Conservation (phyloP, 164 flowering plant species). For the Nymphaea thermarum region DNA sequence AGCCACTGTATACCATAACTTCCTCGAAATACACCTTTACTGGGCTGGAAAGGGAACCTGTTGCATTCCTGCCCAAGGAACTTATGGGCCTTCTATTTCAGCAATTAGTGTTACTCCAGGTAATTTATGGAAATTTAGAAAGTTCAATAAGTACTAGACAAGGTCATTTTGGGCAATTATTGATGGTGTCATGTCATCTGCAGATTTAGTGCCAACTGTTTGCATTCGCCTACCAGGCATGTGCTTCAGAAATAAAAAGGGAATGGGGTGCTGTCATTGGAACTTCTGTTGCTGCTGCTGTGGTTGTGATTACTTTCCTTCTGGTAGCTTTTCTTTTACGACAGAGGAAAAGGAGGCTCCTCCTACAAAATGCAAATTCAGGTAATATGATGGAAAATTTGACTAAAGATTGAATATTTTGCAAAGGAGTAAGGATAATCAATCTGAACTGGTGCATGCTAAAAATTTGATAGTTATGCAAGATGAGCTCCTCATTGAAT, state of each 20-base stretch:
- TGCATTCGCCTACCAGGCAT: constrained; percentile 31
- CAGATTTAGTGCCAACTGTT: constrained; percentile 61
- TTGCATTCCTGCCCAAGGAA: constrained; percentile 60
- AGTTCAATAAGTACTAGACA: no score
- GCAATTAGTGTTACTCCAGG: constrained; percentile 76
- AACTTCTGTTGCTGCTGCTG: constrained; percentile 30
- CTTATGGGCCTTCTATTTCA: constrained; percentile 79
- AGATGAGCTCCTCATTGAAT: no score
- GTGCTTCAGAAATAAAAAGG: constrained; percentile 15
- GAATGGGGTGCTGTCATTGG: constrained; percentile 52
- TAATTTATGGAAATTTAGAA: constrained; percentile 2
- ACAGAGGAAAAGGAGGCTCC: constrained; percentile 18
- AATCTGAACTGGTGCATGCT: no score
- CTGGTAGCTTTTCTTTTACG: constrained; percentile 17
- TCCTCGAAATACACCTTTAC: constrained; percentile 73
- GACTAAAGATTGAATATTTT: no score
- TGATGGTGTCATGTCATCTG: not conserved
- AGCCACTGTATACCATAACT: constrained; percentile 42
- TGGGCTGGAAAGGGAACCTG: constrained; percentile 99
- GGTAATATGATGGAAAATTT: not conserved
- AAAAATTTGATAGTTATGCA: no score
- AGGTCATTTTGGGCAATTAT: no score
- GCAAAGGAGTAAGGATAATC: no score
- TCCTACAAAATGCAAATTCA: not conserved
- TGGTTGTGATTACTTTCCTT: constrained; percentile 17